phyloP scores from a whole-genome alignment of 2,329 filamentous ascomycete species.

The Knoxdaviesia capensis region DNA sequence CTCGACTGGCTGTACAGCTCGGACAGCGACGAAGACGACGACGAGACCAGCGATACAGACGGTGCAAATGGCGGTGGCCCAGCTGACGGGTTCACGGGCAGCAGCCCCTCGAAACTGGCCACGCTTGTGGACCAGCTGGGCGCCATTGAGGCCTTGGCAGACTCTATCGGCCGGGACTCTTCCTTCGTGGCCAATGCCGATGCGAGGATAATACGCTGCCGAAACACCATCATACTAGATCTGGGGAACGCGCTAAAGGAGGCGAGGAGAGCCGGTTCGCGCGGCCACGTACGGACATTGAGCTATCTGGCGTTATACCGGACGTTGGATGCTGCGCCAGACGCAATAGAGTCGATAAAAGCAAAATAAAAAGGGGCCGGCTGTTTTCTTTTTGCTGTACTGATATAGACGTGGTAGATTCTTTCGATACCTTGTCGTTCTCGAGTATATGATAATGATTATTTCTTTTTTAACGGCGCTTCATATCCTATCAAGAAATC shows the following conservation, averaged over 20 bases:
- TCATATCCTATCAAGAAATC: background rate
- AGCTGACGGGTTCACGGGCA: conserved; percentile 17
- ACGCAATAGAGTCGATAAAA: conserved; percentile 26
- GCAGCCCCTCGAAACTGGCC: conserved; percentile 24
- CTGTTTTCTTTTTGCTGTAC: conserved; percentile 1
- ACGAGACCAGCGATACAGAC: conserved; percentile 13
- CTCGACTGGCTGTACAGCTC: conserved; percentile 8
- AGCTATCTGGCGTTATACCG: conserved; percentile 32
- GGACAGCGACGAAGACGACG: conserved; percentile 20
- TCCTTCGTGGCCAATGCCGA: conserved; percentile 30
- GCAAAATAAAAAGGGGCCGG: conserved; percentile 5
- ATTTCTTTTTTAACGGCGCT: background rate
- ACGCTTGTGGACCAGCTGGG: conserved; percentile 24
- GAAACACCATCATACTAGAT: conserved; percentile 35
- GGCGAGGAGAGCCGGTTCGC: conserved; percentile 19
- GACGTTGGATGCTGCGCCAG: conserved; percentile 27
- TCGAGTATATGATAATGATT: conserved; percentile 1
- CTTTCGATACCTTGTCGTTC: conserved; percentile 1
- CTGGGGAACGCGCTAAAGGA: conserved; percentile 27
- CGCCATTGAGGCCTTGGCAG: conserved; percentile 19
- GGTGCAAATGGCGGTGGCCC: conserved; percentile 10
- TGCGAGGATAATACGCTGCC: conserved; percentile 29
- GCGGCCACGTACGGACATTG: conserved; percentile 24
- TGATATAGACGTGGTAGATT: conserved; percentile 3
- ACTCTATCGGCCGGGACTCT: conserved; percentile 22